Evolutionary conservation across 2,329 filamentous ascomycete species (phyloP).

Genomic region (Coniochaeta sp.): DNA sequence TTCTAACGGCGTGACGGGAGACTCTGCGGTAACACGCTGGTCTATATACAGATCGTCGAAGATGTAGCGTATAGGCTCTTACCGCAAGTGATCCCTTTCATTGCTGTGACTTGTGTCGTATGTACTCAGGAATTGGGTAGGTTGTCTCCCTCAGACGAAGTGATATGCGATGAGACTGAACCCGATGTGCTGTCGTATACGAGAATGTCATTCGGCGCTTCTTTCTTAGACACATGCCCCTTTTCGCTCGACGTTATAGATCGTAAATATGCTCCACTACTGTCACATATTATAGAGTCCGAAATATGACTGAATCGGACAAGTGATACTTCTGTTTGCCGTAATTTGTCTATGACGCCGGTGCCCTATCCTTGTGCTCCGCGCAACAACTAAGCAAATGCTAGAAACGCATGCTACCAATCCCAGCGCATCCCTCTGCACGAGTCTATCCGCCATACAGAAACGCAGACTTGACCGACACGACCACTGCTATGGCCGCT

Average conservation of each 20-base stretch:
- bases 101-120: background rate
- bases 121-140: background rate
- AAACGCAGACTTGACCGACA: background rate
- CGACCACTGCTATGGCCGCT: background rate
- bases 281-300: background rate
- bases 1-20: background rate
- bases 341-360: background rate
- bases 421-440: background rate
- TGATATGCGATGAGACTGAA: background rate
- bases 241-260: background rate
- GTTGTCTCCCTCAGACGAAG: background rate
- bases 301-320: background rate
- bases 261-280: background rate
- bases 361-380: background rate
- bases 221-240: background rate
- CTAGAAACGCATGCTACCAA: background rate
- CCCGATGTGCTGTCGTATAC: background rate
- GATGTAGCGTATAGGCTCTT: background rate
- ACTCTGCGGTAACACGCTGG: background rate
- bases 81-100: background rate
- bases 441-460: background rate
- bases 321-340: background rate
- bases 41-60: background rate
- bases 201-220: background rate
- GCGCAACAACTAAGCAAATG: background rate